Evolutionary conservation across 2,329 filamentous ascomycete genomes (phyloP), one percentile per base, ranked within the genome.

Genomic region (Cladorrhinum sp.): DNA sequence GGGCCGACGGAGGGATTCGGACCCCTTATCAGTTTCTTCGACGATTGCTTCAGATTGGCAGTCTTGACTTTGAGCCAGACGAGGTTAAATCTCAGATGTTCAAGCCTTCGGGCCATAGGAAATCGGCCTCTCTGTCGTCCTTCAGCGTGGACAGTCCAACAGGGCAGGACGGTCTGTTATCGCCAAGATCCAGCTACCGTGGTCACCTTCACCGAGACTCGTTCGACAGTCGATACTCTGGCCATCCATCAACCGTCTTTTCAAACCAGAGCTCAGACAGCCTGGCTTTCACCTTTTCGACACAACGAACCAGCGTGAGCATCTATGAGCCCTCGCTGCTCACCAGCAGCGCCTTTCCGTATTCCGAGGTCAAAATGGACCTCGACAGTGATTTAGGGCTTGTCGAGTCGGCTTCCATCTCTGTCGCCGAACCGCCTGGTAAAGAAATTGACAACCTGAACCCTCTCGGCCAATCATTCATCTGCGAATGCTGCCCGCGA

Each of bases 1-100:
- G 71, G 71, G 57, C 62, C 2, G 68, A 71, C 16, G 63, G 63
- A 21, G 70, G 70, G 36, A 69, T 72, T 59, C 67, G 69, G 33
- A 68, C 69, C 1, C 70, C 71, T 1, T 72, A 72, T 59, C 69
- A 72, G 55, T 72, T 71, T 23, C 65, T 72, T 14, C 61, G 69
- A 1, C 61, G 65, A 1, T 55, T 72, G 20, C 64, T 72, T 2
- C 71, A 71, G 42, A 72, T 72, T 23, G 70, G 71, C 23, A 72
- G 70, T 1, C 67, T 72, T 10, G 71, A 72, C 50, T 72, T 70
- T 50, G 69, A 71, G 8, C 57, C 57, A 3, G 58, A 62, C 21
- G 23, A 53, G 10, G 18, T 42, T 9, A 26, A 64, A 33, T 10
- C 33, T 28, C 4, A 62, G 50, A 54, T 63, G 53, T 1, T 59